Conservation (phyloP, 192 early-diverging fungal genomes). For the Umbelopsis sp. region DNA sequence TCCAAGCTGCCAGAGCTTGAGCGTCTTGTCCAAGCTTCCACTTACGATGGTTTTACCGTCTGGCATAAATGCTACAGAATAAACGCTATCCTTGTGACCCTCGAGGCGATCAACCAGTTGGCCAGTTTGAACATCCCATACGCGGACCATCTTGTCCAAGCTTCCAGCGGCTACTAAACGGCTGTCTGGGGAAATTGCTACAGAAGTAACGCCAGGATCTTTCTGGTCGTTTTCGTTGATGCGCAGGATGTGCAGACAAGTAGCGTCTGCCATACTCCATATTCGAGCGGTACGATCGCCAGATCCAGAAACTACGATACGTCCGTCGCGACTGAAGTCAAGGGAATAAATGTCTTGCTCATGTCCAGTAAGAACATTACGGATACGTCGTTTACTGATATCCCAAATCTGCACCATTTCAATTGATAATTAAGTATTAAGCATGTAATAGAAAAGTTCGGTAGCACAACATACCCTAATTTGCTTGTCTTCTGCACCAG, state of each 20-base stretch:
- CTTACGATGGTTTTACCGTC: slow-evolving; percentile 91
- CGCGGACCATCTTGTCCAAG: slow-evolving; percentile 89
- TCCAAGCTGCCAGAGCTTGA: slow-evolving; percentile 91
- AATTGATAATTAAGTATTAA: not conserved
- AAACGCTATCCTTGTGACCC: slow-evolving; percentile 95
- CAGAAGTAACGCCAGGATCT: slow-evolving; percentile 94
- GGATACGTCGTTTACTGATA: slow-evolving; percentile 62
- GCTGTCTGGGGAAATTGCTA: slow-evolving; percentile 90
- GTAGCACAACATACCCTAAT: slow-evolving; percentile 65
- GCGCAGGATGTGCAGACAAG: slow-evolving; percentile 69
- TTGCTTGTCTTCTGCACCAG: slow-evolving; percentile 94
- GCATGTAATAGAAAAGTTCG: not conserved
- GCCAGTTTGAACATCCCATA: slow-evolving; percentile 88
- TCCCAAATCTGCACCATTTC: slow-evolving; percentile 62
- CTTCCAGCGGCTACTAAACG: slow-evolving; percentile 87
- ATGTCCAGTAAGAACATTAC: slow-evolving; percentile 79
- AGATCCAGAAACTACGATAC: slow-evolving; percentile 86
- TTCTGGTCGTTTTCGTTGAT: slow-evolving; percentile 81
- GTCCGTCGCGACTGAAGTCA: slow-evolving; percentile 92
- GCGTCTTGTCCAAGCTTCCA: slow-evolving; percentile 89
- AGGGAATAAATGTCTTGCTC: slow-evolving; percentile 97
- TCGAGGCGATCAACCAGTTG: slow-evolving; percentile 86
- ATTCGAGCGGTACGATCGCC: slow-evolving; percentile 85
- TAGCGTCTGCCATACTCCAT: slow-evolving; percentile 85
- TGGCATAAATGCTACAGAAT: slow-evolving; percentile 92